Base-by-base conservation (phyloP, 2,329 filamentous ascomycete species). In the Cylindrodendrum hubeiense region DNA sequence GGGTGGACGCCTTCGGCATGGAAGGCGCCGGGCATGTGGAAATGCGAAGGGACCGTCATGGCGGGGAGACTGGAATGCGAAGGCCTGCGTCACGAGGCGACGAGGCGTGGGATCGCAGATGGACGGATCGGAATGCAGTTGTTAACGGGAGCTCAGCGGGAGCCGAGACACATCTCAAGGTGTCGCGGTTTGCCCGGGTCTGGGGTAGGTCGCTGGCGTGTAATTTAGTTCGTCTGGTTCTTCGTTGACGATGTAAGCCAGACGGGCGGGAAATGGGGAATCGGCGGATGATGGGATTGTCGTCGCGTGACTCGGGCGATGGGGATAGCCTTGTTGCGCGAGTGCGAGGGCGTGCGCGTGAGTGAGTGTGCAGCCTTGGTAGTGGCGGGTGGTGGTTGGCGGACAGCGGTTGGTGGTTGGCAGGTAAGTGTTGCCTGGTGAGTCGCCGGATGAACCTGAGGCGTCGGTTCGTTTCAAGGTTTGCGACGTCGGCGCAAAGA, bases 1-100 rank as follows among this genome's bases (percentile, higher is more conserved):
- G 83, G 79, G 67, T 85, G 82, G 34, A 82, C 75, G 71, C 78
- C 76, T 43, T 79, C 78, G 52, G 71, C 66, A 66, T 79, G 75
- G 50, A 79, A 79, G 55, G 75, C 69, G 43, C 78, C 78, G 17
- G 78, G 78, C 76, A 80, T 79, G 60, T 77, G 78, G 69, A 79
- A 78, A 66, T 74, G 71, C 21, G 76, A 69, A 21, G 75, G 69
- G 49, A 76, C 69, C 1, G 75, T 71, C 76, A 78, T 74, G 44
- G 67, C 56, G 61, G 47, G n/a, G 33, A n/a, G 19, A 41, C 53
- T 50, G 51, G 62, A 54, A 65, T 37, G 61, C 51, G 56, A 54
- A 56, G 43, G 46, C 17, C 49, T 19, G 58, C 41, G 60, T 53
- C 53, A 46, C 37, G 53, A 44, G 41, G 43, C 50, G 64, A 21